Conservation (phyloP, 441 rosid genomes). For the Daphne laureola region DNA sequence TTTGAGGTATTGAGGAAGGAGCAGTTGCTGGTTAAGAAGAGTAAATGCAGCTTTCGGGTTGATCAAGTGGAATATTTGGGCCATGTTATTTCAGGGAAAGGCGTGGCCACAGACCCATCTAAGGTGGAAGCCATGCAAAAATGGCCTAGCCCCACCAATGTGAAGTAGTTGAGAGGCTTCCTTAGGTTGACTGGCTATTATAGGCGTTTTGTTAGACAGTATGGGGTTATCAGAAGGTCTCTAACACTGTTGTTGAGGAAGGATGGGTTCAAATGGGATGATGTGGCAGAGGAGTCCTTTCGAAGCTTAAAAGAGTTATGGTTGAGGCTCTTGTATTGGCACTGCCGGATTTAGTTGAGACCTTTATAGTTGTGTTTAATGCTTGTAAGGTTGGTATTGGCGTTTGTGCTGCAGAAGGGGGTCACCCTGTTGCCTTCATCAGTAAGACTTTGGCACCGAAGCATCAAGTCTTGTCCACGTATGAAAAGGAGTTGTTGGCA, state of each 20-base stretch:
- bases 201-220: neutral
- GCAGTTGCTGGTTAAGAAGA: too few relatives aligned
- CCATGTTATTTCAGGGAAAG: neutral
- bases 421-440: neutral
- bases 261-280: neutral
- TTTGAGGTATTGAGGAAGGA: too few relatives aligned
- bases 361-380: neutral
- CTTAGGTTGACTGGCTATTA: neutral
- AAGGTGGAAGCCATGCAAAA: neutral
- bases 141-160: neutral
- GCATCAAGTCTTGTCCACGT: neutral
- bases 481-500: slow-evolving; percentile 6
- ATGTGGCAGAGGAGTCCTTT: neutral
- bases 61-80: neutral
- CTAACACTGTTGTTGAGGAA: neutral
- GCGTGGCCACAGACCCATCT: neutral
- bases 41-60: too few relatives aligned
- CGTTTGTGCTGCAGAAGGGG: neutral
- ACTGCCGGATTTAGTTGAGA: neutral
- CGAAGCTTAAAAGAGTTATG: neutral
- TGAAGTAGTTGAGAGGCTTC: neutral
- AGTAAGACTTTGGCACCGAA: neutral
- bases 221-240: neutral
- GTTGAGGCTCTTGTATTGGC: neutral
- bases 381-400: neutral